phyloP scores from a whole-genome alignment of 345 rosid genomes.

The Pugionium dolabratum region DNA sequence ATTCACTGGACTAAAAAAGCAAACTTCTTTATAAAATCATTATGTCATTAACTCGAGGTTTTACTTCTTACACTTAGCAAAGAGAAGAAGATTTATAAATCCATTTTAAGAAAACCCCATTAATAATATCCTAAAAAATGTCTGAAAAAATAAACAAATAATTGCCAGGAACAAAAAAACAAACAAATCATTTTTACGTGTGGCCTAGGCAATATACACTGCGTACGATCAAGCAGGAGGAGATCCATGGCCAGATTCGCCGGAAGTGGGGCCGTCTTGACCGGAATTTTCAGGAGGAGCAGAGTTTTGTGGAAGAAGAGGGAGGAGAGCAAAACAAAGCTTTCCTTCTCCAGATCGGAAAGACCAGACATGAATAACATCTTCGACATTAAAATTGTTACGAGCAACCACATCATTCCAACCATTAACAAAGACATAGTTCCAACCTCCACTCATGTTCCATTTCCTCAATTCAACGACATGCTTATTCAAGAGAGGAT shows the following conservation, averaged over 20 bases:
- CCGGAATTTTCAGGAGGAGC: background rate
- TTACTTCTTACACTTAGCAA: background rate
- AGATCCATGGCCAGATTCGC: background rate
- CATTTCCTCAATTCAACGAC: constrained; percentile 23
- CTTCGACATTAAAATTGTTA: background rate
- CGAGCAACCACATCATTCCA: constrained; percentile 20
- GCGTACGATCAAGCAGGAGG: background rate
- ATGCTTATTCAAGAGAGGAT: background rate
- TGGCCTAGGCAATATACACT: too few species aligned
- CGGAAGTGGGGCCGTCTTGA: background rate
- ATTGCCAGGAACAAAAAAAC: too few species aligned
- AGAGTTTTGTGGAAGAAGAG: background rate
- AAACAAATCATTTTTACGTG: background rate
- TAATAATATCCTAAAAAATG: too few species aligned
- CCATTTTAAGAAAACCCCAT: background rate
- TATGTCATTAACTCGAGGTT: too few species aligned
- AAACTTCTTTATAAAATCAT: too few species aligned
- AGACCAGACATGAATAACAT: constrained; percentile 16
- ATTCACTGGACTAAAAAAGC: too few species aligned
- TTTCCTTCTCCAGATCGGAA: constrained; percentile 18
- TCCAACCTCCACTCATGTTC: background rate
- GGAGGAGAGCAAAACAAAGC: constrained; percentile 17
- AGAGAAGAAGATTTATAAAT: background rate
- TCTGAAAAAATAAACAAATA: too few species aligned
- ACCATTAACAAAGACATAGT: background rate